These are phyloP conservation scores for Didymella sp. DNA, from an alignment of 2,329 filamentous ascomycete species.

Conservation along the genomic window DNA sequence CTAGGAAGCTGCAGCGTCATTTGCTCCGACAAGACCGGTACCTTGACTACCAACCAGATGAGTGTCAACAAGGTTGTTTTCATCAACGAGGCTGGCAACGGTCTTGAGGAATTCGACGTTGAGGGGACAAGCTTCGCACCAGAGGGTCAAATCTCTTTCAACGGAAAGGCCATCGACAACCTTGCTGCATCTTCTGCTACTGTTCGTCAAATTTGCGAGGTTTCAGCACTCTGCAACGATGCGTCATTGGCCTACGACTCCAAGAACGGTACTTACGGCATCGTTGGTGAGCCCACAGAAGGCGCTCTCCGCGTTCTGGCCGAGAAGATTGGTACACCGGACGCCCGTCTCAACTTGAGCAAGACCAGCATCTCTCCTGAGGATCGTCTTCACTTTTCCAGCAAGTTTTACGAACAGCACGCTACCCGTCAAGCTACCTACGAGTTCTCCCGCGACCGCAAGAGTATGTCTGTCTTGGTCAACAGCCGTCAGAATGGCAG, in stretches of 20 bases:
- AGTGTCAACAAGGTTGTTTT: slow-evolving; percentile 94
- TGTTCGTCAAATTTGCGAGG: slow-evolving; percentile 76
- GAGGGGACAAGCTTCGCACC: slow-evolving; percentile 93
- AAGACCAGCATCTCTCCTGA: slow-evolving; percentile 57
- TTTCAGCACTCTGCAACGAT: slow-evolving; percentile 84
- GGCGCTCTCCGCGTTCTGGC: slow-evolving; percentile 88
- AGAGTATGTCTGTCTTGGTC: slow-evolving; percentile 98
- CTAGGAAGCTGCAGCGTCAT: slow-evolving; percentile 99
- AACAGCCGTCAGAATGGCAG: slow-evolving; percentile 63
- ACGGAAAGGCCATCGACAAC: slow-evolving; percentile 73
- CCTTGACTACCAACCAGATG: slow-evolving; percentile 98
- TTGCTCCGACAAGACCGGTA: slow-evolving; percentile 99
- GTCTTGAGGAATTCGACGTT: slow-evolving; percentile 84
- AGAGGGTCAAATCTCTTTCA: slow-evolving; percentile 72
- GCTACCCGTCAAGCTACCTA: slow-evolving; percentile 82
- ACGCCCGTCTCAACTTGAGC: slow-evolving; percentile 64
- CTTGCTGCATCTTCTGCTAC: slow-evolving; percentile 76
- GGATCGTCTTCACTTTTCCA: slow-evolving; percentile 79
- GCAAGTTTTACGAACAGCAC: slow-evolving; percentile 80
- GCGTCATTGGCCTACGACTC: slow-evolving; percentile 81
- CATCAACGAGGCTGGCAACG: slow-evolving; percentile 74
- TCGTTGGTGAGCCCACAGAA: slow-evolving; percentile 93
- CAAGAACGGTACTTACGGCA: slow-evolving; percentile 76
- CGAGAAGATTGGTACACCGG: slow-evolving; percentile 90
- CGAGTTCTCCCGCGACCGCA: slow-evolving; percentile 96